Conservation (phyloP, 176 grass and related monocot species). For the Aegilops longissima region DNA sequence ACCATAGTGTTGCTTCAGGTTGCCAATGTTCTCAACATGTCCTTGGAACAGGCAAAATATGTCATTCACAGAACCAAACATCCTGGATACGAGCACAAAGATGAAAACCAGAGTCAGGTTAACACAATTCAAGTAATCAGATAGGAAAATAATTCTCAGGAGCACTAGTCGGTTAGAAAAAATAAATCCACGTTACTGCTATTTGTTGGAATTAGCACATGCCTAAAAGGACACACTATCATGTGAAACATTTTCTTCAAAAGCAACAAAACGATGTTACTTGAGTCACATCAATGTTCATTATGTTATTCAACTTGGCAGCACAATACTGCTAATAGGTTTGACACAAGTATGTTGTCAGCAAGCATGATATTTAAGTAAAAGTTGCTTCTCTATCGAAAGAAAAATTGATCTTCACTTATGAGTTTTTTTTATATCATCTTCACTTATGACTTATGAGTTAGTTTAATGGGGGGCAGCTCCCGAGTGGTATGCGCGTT, state of each 20-base stretch:
- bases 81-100: conserved; percentile 41
- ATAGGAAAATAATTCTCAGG: neutral
- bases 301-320: neutral
- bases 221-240: neutral
- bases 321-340: neutral
- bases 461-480: neutral
- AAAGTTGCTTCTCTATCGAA: conserved; percentile 2
- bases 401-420: conserved; percentile 18
- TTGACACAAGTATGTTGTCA: neutral
- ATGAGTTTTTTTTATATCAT: neutral
- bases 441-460: neutral
- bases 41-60: conserved; percentile 93
- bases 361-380: neutral
- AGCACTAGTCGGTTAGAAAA: neutral
- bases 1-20: conserved; percentile 90
- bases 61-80: conserved; percentile 77
- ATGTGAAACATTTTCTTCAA: neutral
- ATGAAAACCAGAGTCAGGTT: neutral
- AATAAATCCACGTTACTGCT: neutral
- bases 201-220: neutral
- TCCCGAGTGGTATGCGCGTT: neutral
- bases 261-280: neutral
- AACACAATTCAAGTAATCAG: neutral
- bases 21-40: conserved; percentile 77
- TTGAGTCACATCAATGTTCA: neutral